Base-by-base conservation (phyloP, 2,329 filamentous ascomycete species). In the Chaetomium sp. region DNA sequence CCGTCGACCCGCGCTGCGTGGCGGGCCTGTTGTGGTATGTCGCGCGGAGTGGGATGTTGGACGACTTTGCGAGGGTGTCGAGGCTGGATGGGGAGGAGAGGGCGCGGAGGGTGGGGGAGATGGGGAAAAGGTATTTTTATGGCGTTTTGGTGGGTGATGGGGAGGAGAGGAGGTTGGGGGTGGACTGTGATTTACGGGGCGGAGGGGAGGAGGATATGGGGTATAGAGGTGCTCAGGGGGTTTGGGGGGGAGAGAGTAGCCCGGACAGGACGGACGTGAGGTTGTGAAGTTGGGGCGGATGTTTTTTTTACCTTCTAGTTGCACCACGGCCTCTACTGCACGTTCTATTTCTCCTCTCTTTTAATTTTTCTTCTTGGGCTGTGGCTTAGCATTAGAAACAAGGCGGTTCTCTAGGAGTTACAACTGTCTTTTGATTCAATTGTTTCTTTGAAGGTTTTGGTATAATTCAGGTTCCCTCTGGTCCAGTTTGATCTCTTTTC, bases 21-120 rank as follows among this genome's bases (percentile, higher is more conserved):
- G 79, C 78, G 0, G 81, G 81, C 4, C 73, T 78, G 3, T 74
- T 83, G 77, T 80, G 78, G 68, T 81, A 81, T 49, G 75, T 80
- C 0, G 72, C 71, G n/a, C 70, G 71, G 60, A 66, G 65, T 38
- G 68, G 67, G 57, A 66, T 70, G 62, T 64, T 76, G 70, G 64
- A 74, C 75, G 21, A 65, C 2, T 58, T 65, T 33, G 67, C 67
- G 42, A 72, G 74, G 0, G 51, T 76, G 42, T 68, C 68, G 21
- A 33, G 57, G 38, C 57, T 78, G 65, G 65, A 68, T 2, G 67
- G 68, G 13, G 60, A 65, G 27, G 71, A 74, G 42, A 72, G 75
- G 57, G 72, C 72, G 56, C 45, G 54, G 10, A 57, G 62, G 29
- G 65, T 78, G 5, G 67, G 61, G 55, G 69, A 72, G 62, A 68